Conservation (phyloP, 2,329 filamentous ascomycete species). For the Cercospora citrullina region DNA sequence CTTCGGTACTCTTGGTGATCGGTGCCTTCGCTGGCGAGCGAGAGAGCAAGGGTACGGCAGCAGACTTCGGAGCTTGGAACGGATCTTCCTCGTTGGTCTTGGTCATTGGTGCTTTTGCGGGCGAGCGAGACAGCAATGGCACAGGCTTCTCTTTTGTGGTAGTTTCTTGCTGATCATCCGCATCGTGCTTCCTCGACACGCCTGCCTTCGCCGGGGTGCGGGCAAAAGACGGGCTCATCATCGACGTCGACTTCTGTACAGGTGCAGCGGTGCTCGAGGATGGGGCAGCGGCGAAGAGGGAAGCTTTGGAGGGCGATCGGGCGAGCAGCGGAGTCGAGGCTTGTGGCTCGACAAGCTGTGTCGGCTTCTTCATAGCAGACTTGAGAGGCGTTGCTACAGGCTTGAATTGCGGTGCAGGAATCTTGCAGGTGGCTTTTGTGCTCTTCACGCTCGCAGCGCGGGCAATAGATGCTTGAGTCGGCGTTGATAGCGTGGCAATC, state of each 20-base stretch:
- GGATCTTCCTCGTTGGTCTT: slow-evolving; percentile 27
- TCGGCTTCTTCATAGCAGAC: slow-evolving; percentile 14
- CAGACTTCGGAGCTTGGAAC: neutral
- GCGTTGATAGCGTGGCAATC: slow-evolving; percentile 65
- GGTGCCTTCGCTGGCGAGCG: slow-evolving; percentile 34
- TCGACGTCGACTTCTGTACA: slow-evolving; percentile 21
- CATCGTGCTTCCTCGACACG: slow-evolving; percentile 12
- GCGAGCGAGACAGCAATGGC: slow-evolving; percentile 35
- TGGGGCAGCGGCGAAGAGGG: slow-evolving; percentile 22
- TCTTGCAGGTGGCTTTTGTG: slow-evolving; percentile 39
- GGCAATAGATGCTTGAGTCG: slow-evolving; percentile 73
- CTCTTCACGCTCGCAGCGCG: slow-evolving; percentile 58
- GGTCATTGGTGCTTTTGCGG: slow-evolving; percentile 30
- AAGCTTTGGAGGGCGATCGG: slow-evolving; percentile 35
- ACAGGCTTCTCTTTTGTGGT: slow-evolving; percentile 21
- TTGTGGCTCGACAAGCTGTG: slow-evolving; percentile 13
- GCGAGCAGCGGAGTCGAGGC: slow-evolving; percentile 30
- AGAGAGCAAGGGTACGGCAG: slow-evolving; percentile 30
- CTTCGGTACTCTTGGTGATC: slow-evolving; percentile 22
- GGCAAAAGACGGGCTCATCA: slow-evolving; percentile 30
- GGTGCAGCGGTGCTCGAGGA: slow-evolving; percentile 1
- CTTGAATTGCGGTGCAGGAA: slow-evolving; percentile 33
- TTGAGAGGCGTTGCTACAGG: slow-evolving; percentile 26
- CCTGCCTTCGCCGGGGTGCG: slow-evolving; percentile 32
- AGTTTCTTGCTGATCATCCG: neutral